A percentile compares a stretch with the other conserved stretches of the same genome.
These are phyloP conservation scores for Xylaria sp. DNA, from an alignment of 2,329 filamentous ascomycete species.

Conservation along the genomic window DNA sequence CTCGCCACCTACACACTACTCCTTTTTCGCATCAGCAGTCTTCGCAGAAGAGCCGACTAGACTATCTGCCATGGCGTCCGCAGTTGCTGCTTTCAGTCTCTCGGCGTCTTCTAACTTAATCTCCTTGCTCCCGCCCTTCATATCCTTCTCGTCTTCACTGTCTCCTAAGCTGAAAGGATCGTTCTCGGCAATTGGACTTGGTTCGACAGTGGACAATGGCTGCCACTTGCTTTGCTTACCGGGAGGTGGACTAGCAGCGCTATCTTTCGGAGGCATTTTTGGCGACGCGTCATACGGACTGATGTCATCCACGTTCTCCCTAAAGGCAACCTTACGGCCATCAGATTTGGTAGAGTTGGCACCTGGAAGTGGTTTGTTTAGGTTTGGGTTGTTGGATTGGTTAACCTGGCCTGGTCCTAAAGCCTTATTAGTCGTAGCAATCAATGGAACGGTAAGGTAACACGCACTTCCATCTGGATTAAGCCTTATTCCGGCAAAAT, in stretches of 20 bases:
- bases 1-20: slow-evolving; percentile 29
- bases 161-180: slow-evolving; percentile 97
- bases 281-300: slow-evolving; percentile 77
- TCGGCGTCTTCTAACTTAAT: slow-evolving; percentile 67
- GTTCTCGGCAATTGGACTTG: slow-evolving; percentile 86
- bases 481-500: slow-evolving; percentile 80
- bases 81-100: slow-evolving; percentile 72
- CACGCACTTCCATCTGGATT: slow-evolving; percentile 70
- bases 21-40: slow-evolving; percentile 43
- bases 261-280: slow-evolving; percentile 64
- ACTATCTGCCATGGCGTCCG: slow-evolving; percentile 69
- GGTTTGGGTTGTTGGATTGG: slow-evolving; percentile 76
- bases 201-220: slow-evolving; percentile 86
- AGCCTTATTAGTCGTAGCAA: slow-evolving; percentile 58
- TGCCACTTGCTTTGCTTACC: slow-evolving; percentile 95
- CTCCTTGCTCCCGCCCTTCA: slow-evolving; percentile 70
- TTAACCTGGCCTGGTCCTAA: slow-evolving; percentile 50
- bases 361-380: slow-evolving; percentile 72
- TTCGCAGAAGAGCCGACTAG: slow-evolving; percentile 57
- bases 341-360: slow-evolving; percentile 64
- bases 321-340: slow-evolving; percentile 67
- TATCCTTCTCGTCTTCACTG: slow-evolving; percentile 90
- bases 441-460: slow-evolving; percentile 48
- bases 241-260: slow-evolving; percentile 53
- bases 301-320: slow-evolving; percentile 80